phyloP scores from a whole-genome alignment of 306 rosid genomes.

The Leucaena leucocephala region DNA sequence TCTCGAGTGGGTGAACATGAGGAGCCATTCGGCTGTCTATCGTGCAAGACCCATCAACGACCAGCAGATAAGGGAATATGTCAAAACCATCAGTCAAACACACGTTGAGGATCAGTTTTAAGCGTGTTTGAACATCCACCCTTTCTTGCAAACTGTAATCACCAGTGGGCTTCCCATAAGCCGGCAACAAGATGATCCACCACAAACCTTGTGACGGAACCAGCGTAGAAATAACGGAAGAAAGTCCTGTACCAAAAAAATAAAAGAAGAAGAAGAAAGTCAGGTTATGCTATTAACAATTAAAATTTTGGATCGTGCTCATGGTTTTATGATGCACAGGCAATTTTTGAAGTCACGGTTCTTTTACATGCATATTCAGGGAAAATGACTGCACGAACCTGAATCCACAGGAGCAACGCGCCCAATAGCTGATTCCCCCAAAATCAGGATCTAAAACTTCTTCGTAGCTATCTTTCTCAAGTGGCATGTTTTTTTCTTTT shows the following conservation, averaged over 20 bases:
- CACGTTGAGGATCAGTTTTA: conserved; percentile 92
- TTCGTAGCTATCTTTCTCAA: conserved; percentile 70
- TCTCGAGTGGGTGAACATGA: conserved; percentile 98
- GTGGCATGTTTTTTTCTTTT: too few relatives aligned
- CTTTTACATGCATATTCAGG: conserved; percentile 13
- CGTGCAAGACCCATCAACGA: conserved; percentile 99
- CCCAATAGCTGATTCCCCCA: conserved; percentile 96
- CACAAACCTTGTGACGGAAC: conserved; percentile 70
- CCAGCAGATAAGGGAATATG: conserved; percentile 94
- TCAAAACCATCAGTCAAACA: conserved; percentile 98
- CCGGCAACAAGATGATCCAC: conserved; percentile 97
- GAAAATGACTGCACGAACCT: conserved; percentile 50
- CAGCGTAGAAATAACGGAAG: background rate
- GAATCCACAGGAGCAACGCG: conserved; percentile 99
- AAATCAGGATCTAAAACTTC: conserved; percentile 94
- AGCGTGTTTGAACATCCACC: conserved; percentile 93
- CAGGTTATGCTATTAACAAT: conserved; percentile 16
- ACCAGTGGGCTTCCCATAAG: conserved; percentile 91
- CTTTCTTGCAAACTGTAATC: conserved; percentile 90
- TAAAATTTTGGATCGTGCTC: conserved; percentile 8
- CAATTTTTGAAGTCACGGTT: conserved; percentile 15
- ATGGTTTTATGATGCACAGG: background rate
- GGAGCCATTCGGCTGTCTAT: conserved; percentile 97
- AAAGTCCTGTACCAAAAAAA: background rate
- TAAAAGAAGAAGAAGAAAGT: background rate